Conservation (phyloP, 495 filamentous ascomycete species). For the Podospora pseudopauciseta region DNA sequence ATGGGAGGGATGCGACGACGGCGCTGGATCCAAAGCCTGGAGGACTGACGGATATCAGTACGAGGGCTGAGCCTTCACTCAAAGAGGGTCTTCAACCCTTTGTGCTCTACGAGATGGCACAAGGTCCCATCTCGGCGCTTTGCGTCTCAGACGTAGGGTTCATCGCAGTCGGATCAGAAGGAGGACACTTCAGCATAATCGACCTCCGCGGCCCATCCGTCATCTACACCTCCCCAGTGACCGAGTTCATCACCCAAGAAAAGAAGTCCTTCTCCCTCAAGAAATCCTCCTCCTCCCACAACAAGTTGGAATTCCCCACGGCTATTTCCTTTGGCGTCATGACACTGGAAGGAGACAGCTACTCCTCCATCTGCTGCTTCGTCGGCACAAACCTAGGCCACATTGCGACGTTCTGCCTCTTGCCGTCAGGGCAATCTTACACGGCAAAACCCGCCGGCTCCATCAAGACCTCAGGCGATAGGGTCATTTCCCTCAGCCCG, state of each 20-base stretch:
- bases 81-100: slow-evolving; percentile 79
- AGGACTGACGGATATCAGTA: slow-evolving; percentile 65
- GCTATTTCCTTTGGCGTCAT: slow-evolving; percentile 87
- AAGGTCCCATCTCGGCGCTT: slow-evolving; percentile 72
- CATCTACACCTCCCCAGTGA: slow-evolving; percentile 68
- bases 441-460: slow-evolving; percentile 67
- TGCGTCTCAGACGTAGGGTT: slow-evolving; percentile 89
- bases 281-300: slow-evolving; percentile 30
- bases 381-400: slow-evolving; percentile 83
- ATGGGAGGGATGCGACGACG: slow-evolving; percentile 47
- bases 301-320: slow-evolving; percentile 66
- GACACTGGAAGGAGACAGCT: slow-evolving; percentile 87
- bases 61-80: slow-evolving; percentile 71
- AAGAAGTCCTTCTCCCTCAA: slow-evolving; percentile 67
- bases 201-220: slow-evolving; percentile 85
- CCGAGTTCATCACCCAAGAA: slow-evolving; percentile 63
- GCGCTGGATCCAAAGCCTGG: slow-evolving; percentile 56
- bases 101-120: slow-evolving; percentile 74
- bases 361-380: slow-evolving; percentile 89
- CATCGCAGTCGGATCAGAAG: slow-evolving; percentile 78
- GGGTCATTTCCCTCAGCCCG: slow-evolving; percentile 70
- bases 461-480: slow-evolving; percentile 57
- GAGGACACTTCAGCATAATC: slow-evolving; percentile 71
- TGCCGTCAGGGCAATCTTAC: slow-evolving; percentile 71
- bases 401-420: slow-evolving; percentile 81